Percentiles rank a stretch among this genome's conserved stretches.
Evolutionary conservation across 768 basidiomycete species (phyloP).

Genomic region (Rhodocollybia butyracea): DNA sequence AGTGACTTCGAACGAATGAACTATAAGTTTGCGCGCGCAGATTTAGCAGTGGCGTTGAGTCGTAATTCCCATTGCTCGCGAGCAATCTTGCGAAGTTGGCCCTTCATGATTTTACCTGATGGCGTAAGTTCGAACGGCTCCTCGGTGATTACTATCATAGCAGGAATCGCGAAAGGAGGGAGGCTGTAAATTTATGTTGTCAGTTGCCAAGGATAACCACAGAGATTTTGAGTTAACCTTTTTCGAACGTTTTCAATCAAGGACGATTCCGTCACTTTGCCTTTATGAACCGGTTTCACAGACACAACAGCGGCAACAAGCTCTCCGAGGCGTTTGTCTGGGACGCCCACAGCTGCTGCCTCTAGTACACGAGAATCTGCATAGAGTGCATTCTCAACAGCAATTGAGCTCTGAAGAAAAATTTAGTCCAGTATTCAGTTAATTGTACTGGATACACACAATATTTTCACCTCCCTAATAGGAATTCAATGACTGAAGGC

Average conservation of each 20-base stretch:
- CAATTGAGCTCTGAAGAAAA: not conserved
- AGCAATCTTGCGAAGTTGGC: conserved; percentile 33
- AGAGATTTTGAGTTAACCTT: conserved; percentile 29
- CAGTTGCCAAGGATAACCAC: conserved; percentile 11
- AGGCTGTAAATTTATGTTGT: conserved; percentile 27
- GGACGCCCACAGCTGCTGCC: conserved; percentile 58
- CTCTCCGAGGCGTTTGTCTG: conserved; percentile 57
- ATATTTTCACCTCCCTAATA: conserved; percentile 56
- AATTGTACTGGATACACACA: conserved; percentile 31
- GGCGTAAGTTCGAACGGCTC: conserved; percentile 48
- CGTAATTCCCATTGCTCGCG: conserved; percentile 36
- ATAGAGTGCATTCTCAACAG: conserved; percentile 58
- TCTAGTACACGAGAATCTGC: conserved; percentile 38
- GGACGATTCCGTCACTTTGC: conserved; percentile 45
- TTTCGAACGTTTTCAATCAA: conserved; percentile 41
- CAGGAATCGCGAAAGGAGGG: conserved; percentile 55
- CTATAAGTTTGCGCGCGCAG: conserved; percentile 8
- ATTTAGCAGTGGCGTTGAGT: conserved; percentile 16
- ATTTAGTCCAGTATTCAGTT: not conserved
- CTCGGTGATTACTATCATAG: conserved; percentile 50
- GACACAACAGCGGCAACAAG: conserved; percentile 54
- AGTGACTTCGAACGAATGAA: too few relatives aligned
- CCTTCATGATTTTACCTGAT: conserved; percentile 48
- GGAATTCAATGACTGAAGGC: not conserved
- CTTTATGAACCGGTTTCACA: conserved; percentile 37